Conservation (phyloP, 495 filamentous ascomycete genomes). For the Massariosphaeria phaeospora region DNA sequence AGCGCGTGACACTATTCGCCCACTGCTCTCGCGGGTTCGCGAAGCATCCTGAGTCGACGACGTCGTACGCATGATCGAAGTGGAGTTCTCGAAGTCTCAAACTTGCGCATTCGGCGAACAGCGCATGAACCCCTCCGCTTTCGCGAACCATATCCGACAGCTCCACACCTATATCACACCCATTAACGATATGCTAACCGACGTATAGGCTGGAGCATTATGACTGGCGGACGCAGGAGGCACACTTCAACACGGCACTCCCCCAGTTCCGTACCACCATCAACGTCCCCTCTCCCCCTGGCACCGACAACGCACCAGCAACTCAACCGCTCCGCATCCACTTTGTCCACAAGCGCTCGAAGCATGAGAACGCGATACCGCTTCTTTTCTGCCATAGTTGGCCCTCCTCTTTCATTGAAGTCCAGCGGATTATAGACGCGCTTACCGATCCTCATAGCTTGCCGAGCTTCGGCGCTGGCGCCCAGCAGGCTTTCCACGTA, state of each 20-base stretch:
- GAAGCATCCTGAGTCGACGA: no score
- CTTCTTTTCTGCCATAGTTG: conserved; percentile 41
- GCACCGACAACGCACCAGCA: not conserved
- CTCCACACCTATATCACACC: conserved; percentile 1
- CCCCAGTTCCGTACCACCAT: conserved; percentile 59
- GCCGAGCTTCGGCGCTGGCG: conserved; percentile 21
- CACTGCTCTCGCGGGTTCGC: no score
- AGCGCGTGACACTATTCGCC: no score
- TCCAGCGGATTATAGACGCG: conserved; percentile 35
- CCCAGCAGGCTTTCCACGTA: conserved; percentile 39
- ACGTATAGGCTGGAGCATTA: conserved; percentile 53
- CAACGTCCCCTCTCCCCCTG: conserved; percentile 9
- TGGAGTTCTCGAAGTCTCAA: no score
- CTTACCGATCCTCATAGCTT: conserved; percentile 35
- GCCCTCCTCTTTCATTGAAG: conserved; percentile 39
- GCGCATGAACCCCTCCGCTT: conserved; percentile 3
- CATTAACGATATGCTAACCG: conserved; percentile 9
- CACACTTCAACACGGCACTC: conserved; percentile 49
- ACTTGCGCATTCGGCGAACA: not conserved
- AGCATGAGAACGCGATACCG: conserved; percentile 36
- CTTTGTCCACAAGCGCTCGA: conserved; percentile 39
- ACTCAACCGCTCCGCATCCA: conserved; percentile 33
- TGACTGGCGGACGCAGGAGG: conserved; percentile 56
- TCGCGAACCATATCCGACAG: not conserved
- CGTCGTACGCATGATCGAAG: no score